Evolutionary conservation across 768 basidiomycete species (phyloP).

Genomic region (Trametes cinnabarina): DNA sequence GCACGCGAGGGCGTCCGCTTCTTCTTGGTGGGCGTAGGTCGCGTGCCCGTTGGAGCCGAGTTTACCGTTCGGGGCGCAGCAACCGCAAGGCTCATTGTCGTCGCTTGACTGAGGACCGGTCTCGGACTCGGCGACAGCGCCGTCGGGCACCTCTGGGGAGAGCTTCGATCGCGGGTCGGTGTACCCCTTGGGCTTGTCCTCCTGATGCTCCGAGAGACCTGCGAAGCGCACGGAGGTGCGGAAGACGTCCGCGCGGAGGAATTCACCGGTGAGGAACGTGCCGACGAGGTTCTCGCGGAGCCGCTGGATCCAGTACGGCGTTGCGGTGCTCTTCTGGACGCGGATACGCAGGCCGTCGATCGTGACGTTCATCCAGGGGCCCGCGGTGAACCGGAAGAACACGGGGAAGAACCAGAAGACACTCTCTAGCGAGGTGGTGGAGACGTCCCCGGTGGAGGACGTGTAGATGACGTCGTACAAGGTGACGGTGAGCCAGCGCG

Average conservation of each 20-base stretch:
- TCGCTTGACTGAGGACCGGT: neutral
- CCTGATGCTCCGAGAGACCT: constrained; percentile 19
- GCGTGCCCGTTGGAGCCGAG: constrained; percentile 1
- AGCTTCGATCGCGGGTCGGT: constrained; percentile 7
- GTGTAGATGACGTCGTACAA: constrained; percentile 32
- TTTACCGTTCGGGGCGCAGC: neutral
- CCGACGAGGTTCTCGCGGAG: constrained; percentile 39
- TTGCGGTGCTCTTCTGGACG: constrained; percentile 33
- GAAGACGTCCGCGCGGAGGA: constrained; percentile 39
- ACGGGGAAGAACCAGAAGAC: constrained; percentile 41
- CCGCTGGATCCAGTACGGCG: constrained; percentile 38
- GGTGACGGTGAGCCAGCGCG: constrained; percentile 34
- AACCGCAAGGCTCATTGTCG: neutral
- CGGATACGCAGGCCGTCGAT: constrained; percentile 39
- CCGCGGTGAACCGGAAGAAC: constrained; percentile 36
- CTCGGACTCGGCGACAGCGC: too few relatives aligned
- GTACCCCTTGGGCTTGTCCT: constrained; percentile 7
- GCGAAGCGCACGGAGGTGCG: constrained; percentile 34
- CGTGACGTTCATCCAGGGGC: constrained; percentile 34
- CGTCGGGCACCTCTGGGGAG: neutral
- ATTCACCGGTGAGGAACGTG: constrained; percentile 40
- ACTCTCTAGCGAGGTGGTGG: constrained; percentile 22
- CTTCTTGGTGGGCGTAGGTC: neutral
- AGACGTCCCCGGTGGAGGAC: constrained; percentile 28
- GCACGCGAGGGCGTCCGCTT: neutral